These are phyloP conservation scores for Vigna trinervia DNA, from an alignment of 306 rosid genomes.

Conservation along the genomic window DNA sequence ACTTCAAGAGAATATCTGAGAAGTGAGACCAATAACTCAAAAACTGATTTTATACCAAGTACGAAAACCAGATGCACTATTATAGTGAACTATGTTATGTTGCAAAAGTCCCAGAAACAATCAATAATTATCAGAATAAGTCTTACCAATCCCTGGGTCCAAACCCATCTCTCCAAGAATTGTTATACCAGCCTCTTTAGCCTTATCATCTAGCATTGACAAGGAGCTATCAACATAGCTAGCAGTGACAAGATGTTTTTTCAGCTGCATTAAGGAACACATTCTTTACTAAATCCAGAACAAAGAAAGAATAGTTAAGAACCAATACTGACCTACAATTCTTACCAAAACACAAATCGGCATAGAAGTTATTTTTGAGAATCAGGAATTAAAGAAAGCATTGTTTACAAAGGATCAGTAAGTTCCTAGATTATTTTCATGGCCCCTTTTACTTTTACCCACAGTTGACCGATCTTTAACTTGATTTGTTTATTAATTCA, in stretches of 20 bases:
- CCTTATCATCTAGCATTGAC: conserved; percentile 72
- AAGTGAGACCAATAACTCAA: conserved; percentile 8
- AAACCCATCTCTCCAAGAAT: conserved; percentile 98
- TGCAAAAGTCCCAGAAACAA: conserved; percentile 7
- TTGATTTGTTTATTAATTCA: not conserved
- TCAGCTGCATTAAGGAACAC: conserved; percentile 66
- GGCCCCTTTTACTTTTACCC: not conserved
- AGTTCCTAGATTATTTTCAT: conserved; percentile 32
- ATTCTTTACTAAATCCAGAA: conserved; percentile 32
- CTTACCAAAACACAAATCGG: not conserved
- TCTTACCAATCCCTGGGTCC: conserved; percentile 97
- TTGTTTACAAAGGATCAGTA: not conserved
- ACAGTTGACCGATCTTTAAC: conserved; percentile 20
- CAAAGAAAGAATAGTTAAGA: not conserved
- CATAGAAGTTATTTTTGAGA: not conserved
- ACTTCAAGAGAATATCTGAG: not conserved
- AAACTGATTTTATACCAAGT: not conserved
- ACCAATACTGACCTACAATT: conserved; percentile 10
- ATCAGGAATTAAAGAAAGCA: too few species aligned
- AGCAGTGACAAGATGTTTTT: conserved; percentile 90
- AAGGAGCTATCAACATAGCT: conserved; percentile 90
- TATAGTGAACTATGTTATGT: conserved; percentile 1
- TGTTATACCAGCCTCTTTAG: conserved; percentile 81
- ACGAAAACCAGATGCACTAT: conserved; percentile 6
- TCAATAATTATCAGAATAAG: conserved; percentile 29